phyloP scores from a whole-genome alignment of 352 stramenopile species.

The Phytophthora constricta region DNA sequence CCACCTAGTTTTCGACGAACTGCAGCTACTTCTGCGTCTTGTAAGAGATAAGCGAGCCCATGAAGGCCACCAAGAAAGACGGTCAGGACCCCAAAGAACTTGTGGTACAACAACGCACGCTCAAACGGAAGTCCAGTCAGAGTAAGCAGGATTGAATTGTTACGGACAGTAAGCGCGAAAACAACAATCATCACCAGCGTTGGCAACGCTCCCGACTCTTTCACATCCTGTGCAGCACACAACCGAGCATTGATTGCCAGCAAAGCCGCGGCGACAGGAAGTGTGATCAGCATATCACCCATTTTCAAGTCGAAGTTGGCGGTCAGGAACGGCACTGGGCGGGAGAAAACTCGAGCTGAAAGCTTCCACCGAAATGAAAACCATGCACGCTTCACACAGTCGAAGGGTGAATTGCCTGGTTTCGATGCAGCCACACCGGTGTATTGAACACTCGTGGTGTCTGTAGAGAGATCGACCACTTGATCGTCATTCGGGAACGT shows the following conservation, averaged over 20 bases:
- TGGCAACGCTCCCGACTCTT: constrained; percentile 26
- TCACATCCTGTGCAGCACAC: constrained; percentile 13
- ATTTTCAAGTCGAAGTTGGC: constrained; percentile 27
- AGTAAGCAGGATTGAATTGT: constrained; percentile 52
- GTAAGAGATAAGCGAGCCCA: constrained; percentile 40
- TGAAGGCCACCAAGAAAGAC: constrained; percentile 40
- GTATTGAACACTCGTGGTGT: neutral
- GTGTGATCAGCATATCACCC: constrained; percentile 29
- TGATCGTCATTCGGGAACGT: constrained; percentile 2
- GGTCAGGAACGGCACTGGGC: constrained; percentile 23
- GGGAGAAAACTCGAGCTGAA: neutral
- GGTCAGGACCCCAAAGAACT: constrained; percentile 37
- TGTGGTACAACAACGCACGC: constrained; percentile 54
- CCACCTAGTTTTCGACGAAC: constrained; percentile 7
- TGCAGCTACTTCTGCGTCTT: constrained; percentile 5
- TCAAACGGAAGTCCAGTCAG: constrained; percentile 51
- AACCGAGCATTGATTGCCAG: constrained; percentile 25
- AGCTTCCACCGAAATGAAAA: neutral
- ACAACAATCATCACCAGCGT: constrained; percentile 39
- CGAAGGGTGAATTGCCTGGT: neutral
- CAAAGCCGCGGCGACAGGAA: constrained; percentile 9
- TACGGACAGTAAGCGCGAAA: constrained; percentile 47
- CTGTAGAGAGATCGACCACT: neutral
- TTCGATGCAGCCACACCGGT: neutral
- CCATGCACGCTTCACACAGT: constrained; percentile 14